Conservation (phyloP, 129 eudicot species). For the Oenanthe sinensis region DNA sequence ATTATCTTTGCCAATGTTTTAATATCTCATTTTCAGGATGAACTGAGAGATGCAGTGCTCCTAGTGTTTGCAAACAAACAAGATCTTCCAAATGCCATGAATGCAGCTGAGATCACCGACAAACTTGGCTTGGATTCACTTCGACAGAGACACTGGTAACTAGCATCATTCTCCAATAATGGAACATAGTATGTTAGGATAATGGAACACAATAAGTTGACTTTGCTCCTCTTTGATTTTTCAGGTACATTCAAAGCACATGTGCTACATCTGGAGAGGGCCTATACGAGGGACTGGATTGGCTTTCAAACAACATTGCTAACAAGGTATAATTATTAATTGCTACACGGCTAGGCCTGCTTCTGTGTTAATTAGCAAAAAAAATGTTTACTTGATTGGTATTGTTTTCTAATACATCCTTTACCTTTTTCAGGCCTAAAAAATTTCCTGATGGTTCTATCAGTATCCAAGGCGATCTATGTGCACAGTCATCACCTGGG, state of each 20-base stretch:
- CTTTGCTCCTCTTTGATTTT: background rate
- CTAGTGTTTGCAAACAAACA: slow-evolving; percentile 63
- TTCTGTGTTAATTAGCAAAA: background rate
- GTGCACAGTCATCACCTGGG: background rate
- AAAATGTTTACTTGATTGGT: background rate
- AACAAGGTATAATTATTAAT: slow-evolving; percentile 27
- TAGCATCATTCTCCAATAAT: background rate
- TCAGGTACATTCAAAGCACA: slow-evolving; percentile 60
- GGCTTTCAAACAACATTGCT: slow-evolving; percentile 61
- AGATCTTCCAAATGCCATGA: slow-evolving; percentile 67
- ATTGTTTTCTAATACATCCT: background rate
- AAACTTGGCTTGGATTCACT: slow-evolving; percentile 56
- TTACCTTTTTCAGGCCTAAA: slow-evolving; percentile 8
- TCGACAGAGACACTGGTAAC: slow-evolving; percentile 54
- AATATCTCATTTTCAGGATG: slow-evolving; percentile 24
- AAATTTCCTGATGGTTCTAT: background rate
- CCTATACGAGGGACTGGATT: slow-evolving; percentile 52
- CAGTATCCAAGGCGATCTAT: background rate
- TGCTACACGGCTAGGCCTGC: background rate
- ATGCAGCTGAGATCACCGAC: slow-evolving; percentile 59
- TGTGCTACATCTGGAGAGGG: slow-evolving; percentile 65
- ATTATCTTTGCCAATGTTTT: background rate
- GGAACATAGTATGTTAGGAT: background rate
- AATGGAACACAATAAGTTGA: background rate
- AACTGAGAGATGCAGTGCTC: slow-evolving; percentile 49